A percentile compares a stretch with the other conserved stretches of the same genome.
Conservation (phyloP, 1,284 basidiomycete species). For the Ceratobasidium papillatum region DNA sequence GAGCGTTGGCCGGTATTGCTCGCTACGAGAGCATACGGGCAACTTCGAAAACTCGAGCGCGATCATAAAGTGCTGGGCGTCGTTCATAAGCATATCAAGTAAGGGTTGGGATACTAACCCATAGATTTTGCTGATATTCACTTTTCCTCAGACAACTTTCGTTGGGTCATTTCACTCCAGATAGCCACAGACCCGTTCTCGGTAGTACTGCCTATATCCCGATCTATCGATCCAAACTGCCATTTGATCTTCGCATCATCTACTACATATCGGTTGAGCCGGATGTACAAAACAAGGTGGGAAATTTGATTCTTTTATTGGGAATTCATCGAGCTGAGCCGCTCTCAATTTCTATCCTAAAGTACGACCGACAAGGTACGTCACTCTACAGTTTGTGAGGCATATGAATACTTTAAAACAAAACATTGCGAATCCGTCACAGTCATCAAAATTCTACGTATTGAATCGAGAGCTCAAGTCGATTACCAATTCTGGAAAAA, state of each 20-base stretch:
- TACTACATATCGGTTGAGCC: slow-evolving; percentile 3
- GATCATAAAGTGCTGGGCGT: slow-evolving; percentile 8
- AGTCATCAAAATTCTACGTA: slow-evolving; percentile 7
- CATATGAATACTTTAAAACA: neutral
- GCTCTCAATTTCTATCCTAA: too few species aligned
- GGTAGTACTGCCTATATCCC: neutral
- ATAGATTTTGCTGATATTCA: neutral
- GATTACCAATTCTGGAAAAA: slow-evolving; percentile 19
- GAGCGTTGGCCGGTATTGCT: slow-evolving; percentile 3
- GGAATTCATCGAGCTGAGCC: neutral
- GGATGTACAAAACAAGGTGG: neutral
- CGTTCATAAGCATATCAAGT: slow-evolving; percentile 1
- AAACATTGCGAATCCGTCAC: neutral
- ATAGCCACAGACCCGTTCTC: neutral
- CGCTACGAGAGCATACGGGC: neutral
- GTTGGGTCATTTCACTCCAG: neutral
- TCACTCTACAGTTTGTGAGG: too few species aligned
- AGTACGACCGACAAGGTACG: neutral
- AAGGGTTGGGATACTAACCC: neutral
- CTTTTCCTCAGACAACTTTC: neutral
- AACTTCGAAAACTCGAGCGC: neutral
- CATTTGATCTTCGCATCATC: neutral
- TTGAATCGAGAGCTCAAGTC: slow-evolving; percentile 1
- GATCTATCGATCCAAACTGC: slow-evolving; percentile 6
- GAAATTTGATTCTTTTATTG: neutral